Evolutionary conservation across 2,329 filamentous ascomycete species (phyloP).

Genomic region (Leptographium procerum): DNA sequence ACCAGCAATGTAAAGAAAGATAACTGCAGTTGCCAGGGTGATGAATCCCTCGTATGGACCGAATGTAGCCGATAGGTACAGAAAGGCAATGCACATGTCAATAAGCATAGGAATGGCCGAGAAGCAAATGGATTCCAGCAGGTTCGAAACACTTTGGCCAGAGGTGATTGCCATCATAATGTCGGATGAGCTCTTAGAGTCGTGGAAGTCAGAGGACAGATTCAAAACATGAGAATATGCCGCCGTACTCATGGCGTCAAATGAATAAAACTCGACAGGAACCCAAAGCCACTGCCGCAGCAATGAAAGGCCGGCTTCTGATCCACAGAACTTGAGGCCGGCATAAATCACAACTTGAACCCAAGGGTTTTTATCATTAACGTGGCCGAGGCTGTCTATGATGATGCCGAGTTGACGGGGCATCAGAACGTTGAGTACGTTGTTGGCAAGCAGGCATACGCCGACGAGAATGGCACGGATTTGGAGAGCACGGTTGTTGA

Average conservation of each 20-base stretch:
- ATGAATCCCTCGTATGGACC: conserved; percentile 53
- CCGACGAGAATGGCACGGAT: conserved; percentile 55
- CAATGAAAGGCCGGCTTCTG: conserved; percentile 42
- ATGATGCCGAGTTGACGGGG: conserved; percentile 76
- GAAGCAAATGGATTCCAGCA: conserved; percentile 47
- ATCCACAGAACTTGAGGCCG: conserved; percentile 37
- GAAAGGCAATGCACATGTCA: conserved; percentile 46
- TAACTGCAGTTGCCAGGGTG: conserved; percentile 43
- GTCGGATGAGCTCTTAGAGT: conserved; percentile 48
- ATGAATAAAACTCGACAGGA: conserved; percentile 46
- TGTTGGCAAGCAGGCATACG: conserved; percentile 56
- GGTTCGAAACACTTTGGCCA: conserved; percentile 40
- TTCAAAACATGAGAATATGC: conserved; percentile 50
- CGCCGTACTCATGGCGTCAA: conserved; percentile 39
- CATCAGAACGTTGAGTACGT: conserved; percentile 63
- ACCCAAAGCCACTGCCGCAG: conserved; percentile 45
- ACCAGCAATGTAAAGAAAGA: conserved; percentile 44
- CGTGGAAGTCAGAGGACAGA: conserved; percentile 50
- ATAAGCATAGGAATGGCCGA: conserved; percentile 48
- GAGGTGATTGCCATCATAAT: conserved; percentile 45
- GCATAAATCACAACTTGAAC: conserved; percentile 40
- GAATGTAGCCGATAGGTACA: conserved; percentile 47
- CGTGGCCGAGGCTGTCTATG: conserved; percentile 52
- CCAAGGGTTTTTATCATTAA: conserved; percentile 38
- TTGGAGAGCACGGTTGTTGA: conserved; percentile 54